Evolutionary conservation across 2,329 filamentous ascomycete genomes (phyloP).

Genomic region (Verticillium alfalfae): DNA sequence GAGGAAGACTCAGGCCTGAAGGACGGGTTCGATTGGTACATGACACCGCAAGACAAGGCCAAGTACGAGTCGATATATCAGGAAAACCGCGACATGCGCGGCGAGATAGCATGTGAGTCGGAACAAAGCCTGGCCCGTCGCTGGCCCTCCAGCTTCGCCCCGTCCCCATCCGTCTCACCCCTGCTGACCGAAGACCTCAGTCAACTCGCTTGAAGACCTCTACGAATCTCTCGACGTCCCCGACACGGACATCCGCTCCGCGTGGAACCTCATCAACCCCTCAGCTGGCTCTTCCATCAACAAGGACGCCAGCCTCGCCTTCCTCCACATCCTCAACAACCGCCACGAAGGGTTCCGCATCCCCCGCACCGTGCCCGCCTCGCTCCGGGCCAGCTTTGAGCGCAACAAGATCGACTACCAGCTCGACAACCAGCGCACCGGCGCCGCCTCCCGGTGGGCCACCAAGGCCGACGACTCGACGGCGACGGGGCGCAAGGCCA

Average conservation of each 20-base stretch:
- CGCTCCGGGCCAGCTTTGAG: constrained; percentile 87
- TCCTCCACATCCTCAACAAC: constrained; percentile 94
- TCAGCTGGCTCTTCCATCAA: constrained; percentile 77
- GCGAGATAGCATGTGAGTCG: constrained; percentile 70
- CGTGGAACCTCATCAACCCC: constrained; percentile 97
- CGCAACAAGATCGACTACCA: constrained; percentile 97
- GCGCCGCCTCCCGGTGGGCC: constrained; percentile 71
- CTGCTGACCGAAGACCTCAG: constrained; percentile 32
- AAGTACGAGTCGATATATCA: constrained; percentile 98
- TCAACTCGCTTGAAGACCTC: constrained; percentile 72
- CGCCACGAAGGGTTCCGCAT: constrained; percentile 93
- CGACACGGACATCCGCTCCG: constrained; percentile 77
- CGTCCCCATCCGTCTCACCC: neutral
- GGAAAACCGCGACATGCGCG: constrained; percentile 81
- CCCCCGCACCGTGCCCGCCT: constrained; percentile 83
- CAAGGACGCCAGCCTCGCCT: constrained; percentile 91
- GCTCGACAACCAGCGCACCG: constrained; percentile 65
- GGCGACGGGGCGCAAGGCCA: constrained; percentile 82
- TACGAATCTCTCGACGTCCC: constrained; percentile 76
- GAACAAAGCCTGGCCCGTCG: neutral
- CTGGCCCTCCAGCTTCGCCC: neutral
- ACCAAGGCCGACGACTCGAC: constrained; percentile 74
- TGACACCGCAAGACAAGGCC: constrained; percentile 81
- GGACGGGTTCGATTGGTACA: constrained; percentile 99
- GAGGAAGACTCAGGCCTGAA: constrained; percentile 79